Percentiles rank a stretch among this genome's conserved stretches.
Conservation (phyloP, 495 filamentous ascomycete genomes). For the Penicillium atrosanguineum region DNA sequence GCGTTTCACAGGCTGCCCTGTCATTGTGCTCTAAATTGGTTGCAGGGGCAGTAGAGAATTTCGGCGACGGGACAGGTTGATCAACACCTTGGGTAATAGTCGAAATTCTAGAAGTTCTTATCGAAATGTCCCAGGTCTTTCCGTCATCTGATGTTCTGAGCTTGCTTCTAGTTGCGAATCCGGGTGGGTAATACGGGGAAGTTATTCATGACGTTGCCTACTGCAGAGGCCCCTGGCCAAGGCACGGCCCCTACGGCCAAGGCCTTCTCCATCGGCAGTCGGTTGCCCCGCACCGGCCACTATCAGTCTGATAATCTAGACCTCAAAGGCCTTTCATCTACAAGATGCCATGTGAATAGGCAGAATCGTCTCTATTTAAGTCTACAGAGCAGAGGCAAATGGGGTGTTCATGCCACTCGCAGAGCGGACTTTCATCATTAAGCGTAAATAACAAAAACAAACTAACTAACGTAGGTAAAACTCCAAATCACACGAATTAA, state of each 20-base stretch:
- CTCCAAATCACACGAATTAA: neutral
- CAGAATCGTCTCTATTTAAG: neutral
- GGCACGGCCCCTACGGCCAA: neutral
- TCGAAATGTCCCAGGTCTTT: too few species aligned
- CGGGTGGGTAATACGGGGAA: too few species aligned
- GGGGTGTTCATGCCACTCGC: neutral
- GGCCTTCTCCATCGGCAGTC: neutral
- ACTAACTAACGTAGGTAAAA: conserved; percentile 2
- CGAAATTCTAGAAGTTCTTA: neutral
- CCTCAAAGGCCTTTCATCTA: neutral
- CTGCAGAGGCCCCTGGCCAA: too few species aligned
- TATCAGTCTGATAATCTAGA: neutral
- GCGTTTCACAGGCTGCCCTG: conserved; percentile 9
- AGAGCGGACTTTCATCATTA: conserved; percentile 8
- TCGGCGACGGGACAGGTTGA: neutral
- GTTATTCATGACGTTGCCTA: too few species aligned
- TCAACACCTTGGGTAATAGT: neutral
- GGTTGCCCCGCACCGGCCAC: too few species aligned
- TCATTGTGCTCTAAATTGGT: neutral
- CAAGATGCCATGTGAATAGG: too few species aligned
- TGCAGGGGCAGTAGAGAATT: neutral
- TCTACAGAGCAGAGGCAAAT: neutral
- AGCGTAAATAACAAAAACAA: conserved; percentile 1
- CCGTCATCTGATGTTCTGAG: too few species aligned
- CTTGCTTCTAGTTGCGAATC: too few species aligned